Evolutionary conservation across 2,329 filamentous ascomycete species (phyloP).

Genomic region (Zymoseptoria pseudotritici): DNA sequence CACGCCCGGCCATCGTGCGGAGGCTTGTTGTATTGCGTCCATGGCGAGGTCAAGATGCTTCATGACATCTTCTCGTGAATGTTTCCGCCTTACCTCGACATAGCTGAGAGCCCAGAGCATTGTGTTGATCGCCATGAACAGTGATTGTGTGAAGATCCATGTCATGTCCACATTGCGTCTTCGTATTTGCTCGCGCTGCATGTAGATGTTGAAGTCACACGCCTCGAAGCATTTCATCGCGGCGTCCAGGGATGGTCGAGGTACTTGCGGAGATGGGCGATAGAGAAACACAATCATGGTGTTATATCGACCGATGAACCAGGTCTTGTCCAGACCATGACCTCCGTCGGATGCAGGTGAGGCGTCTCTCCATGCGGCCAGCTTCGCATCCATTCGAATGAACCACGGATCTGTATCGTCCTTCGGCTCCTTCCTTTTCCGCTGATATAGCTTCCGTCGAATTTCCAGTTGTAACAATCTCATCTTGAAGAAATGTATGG

Average conservation of each 20-base stretch:
- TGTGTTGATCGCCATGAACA: slow-evolving; percentile 89
- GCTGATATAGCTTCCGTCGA: slow-evolving; percentile 74
- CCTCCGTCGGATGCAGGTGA: slow-evolving; percentile 65
- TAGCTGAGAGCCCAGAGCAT: slow-evolving; percentile 90
- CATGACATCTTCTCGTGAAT: slow-evolving; percentile 68
- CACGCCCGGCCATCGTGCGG: slow-evolving; percentile 87
- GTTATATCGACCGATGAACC: slow-evolving; percentile 65
- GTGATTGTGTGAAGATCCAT: slow-evolving; percentile 82
- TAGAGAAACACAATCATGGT: slow-evolving; percentile 84
- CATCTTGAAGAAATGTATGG: slow-evolving; percentile 93
- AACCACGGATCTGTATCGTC: slow-evolving; percentile 87
- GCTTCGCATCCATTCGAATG: slow-evolving; percentile 65
- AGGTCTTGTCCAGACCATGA: slow-evolving; percentile 61
- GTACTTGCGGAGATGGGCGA: slow-evolving; percentile 84
- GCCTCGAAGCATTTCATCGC: slow-evolving; percentile 78
- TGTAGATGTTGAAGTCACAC: slow-evolving; percentile 70
- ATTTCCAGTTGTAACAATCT: slow-evolving; percentile 81
- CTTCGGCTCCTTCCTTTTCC: slow-evolving; percentile 67
- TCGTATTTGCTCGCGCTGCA: slow-evolving; percentile 73
- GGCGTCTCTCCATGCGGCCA: slow-evolving; percentile 70
- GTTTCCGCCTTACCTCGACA: slow-evolving; percentile 65
- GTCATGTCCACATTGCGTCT: slow-evolving; percentile 73
- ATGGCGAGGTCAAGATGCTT: slow-evolving; percentile 66
- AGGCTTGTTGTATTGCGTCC: slow-evolving; percentile 70
- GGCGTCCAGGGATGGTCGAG: slow-evolving; percentile 71